Evolutionary conservation across 257 asterid species (phyloP).

Genomic region (Solanum piurae): DNA sequence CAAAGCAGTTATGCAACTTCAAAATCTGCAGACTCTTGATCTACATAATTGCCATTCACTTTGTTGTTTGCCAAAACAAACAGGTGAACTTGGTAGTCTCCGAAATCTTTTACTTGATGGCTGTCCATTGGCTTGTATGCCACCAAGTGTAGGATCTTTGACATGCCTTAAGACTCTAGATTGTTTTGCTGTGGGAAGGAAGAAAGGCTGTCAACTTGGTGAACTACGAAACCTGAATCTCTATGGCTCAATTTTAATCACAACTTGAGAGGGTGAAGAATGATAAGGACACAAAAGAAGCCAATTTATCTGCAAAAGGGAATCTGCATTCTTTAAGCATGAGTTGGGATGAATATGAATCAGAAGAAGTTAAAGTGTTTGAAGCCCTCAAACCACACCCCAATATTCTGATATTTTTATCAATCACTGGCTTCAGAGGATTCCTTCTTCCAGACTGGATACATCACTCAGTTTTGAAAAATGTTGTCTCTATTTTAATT

Average conservation of each 20-base stretch:
- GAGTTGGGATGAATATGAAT: background rate
- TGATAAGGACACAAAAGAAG: slow-evolving; percentile 4
- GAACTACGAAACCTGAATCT: slow-evolving; percentile 15
- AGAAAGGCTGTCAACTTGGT: slow-evolving; percentile 1
- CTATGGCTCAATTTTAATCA: background rate
- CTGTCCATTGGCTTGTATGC: slow-evolving; percentile 1
- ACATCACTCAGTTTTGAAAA: background rate
- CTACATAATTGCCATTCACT: background rate
- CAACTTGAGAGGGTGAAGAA: slow-evolving; percentile 13
- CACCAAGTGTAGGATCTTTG: slow-evolving; percentile 11
- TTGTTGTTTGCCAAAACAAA: background rate
- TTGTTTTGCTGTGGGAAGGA: slow-evolving; percentile 8
- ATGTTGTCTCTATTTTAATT: background rate
- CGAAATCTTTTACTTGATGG: background rate
- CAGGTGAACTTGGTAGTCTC: slow-evolving; percentile 4
- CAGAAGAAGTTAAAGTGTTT: background rate
- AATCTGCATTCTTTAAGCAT: background rate
- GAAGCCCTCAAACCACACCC: slow-evolving; percentile 16
- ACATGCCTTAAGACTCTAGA: slow-evolving; percentile 11
- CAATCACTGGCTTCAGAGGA: background rate
- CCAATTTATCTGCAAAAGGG: slow-evolving; percentile 6
- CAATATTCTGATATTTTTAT: background rate
- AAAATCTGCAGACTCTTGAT: slow-evolving; percentile 9
- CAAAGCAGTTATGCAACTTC: background rate
- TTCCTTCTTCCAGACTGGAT: slow-evolving; percentile 8